Percentiles rank a stretch among this genome's conserved stretches.
These are phyloP conservation scores for Jacaranda copaia DNA, from an alignment of 257 asterid genomes.

Conservation along the genomic window DNA sequence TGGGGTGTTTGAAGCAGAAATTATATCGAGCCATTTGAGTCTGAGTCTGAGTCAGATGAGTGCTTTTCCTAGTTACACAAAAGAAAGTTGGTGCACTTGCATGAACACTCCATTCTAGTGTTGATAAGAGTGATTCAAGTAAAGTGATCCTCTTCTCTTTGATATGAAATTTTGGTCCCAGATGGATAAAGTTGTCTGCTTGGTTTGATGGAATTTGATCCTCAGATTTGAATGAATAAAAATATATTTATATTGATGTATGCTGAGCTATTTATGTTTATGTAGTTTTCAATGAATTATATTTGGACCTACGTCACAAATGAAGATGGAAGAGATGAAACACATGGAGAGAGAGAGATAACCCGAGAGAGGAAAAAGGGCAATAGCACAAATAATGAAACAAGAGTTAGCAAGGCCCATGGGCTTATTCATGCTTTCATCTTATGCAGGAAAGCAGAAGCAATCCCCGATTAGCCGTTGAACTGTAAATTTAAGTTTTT, in stretches of 20 bases:
- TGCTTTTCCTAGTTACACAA: constrained; percentile 6
- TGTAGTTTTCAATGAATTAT: not conserved
- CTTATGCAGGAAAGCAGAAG: too few species aligned
- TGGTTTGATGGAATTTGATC: constrained; percentile 20
- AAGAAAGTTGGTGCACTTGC: not conserved
- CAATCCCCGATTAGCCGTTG: too few species aligned
- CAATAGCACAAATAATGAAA: not conserved
- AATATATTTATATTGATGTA: constrained; percentile 4
- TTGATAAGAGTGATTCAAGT: constrained; percentile 1
- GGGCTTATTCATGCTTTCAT: too few species aligned
- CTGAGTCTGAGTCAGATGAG: not conserved
- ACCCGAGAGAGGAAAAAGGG: not conserved
- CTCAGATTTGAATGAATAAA: constrained; percentile 1
- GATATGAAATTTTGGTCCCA: constrained; percentile 17
- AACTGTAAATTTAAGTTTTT: too few species aligned
- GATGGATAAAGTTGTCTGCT: constrained; percentile 20
- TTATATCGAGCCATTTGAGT: constrained; percentile 21
- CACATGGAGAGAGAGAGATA: not conserved
- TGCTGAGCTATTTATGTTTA: not conserved
- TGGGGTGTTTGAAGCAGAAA: constrained; percentile 30
- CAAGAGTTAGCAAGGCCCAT: not conserved
- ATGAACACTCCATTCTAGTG: not conserved
- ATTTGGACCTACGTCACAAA: not conserved
- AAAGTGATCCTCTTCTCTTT: not conserved
- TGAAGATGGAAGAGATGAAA: too few species aligned